These are phyloP conservation scores for Metschnikowia baotianmanensis DNA, from an alignment of 805 yeast species.

Conservation along the genomic window DNA sequence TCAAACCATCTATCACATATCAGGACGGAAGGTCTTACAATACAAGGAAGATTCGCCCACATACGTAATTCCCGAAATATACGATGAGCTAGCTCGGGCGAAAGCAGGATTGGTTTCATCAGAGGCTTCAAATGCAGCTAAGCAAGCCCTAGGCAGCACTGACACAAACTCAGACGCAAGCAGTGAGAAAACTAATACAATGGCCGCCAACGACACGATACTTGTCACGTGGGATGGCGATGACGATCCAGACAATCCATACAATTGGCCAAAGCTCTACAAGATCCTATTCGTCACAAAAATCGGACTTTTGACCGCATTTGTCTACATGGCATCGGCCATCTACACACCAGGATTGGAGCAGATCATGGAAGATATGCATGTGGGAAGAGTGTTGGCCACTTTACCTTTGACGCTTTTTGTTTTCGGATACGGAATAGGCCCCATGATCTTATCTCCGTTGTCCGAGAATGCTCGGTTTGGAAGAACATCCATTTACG, in stretches of 20 bases:
- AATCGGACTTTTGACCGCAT: constrained; percentile 45
- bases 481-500: constrained; percentile 54
- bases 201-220: constrained; percentile 8
- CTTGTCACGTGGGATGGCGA: constrained; percentile 36
- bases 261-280: constrained; percentile 49
- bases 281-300: constrained; percentile 38
- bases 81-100: constrained; percentile 13
- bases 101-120: neutral
- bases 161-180: neutral
- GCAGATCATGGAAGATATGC: constrained; percentile 44
- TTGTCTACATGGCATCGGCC: constrained; percentile 58
- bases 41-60: constrained; percentile 30
- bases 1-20: constrained; percentile 24
- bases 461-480: constrained; percentile 52
- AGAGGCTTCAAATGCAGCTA: neutral
- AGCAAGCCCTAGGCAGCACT: neutral
- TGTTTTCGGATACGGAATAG: constrained; percentile 60
- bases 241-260: constrained; percentile 56
- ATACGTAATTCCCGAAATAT: constrained; percentile 33
- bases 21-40: constrained; percentile 22
- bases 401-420: constrained; percentile 52
- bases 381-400: constrained; percentile 44
- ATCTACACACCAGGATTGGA: constrained; percentile 52
- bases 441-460: constrained; percentile 59
- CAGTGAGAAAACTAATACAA: neutral